phyloP scores from a whole-genome alignment of 192 early-diverging fungal species.

The Allomyces arbusculus region DNA sequence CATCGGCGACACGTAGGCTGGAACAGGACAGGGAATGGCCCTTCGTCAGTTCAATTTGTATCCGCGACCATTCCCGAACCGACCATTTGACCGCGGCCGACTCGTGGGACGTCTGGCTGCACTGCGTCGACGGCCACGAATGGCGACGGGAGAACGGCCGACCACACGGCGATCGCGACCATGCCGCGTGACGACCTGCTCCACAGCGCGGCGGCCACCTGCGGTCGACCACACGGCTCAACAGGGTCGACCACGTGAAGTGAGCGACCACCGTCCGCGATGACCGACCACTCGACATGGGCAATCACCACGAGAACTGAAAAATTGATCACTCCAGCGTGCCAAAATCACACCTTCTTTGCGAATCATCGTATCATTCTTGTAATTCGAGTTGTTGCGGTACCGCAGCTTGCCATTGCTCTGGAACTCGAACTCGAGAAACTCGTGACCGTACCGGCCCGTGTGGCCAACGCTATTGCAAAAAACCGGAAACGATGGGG shows the following conservation, averaged over 20 bases:
- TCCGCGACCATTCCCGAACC: too few relatives aligned
- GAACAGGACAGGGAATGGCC: background rate
- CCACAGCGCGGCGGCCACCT: too few relatives aligned
- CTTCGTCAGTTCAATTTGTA: too few relatives aligned
- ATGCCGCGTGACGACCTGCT: too few relatives aligned
- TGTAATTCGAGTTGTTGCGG: constrained; percentile 95
- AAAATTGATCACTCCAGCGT: constrained; percentile 1
- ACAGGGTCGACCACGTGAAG: background rate
- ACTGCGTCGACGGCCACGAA: too few relatives aligned
- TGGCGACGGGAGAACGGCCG: too few relatives aligned
- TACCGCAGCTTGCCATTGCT: constrained; percentile 74
- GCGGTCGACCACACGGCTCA: background rate
- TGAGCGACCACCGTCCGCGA: background rate
- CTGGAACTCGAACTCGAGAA: constrained; percentile 89
- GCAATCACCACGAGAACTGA: constrained; percentile 1
- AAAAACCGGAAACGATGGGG: too few relatives aligned
- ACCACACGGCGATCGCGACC: too few relatives aligned
- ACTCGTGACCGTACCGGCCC: constrained; percentile 96
- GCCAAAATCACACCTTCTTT: constrained; percentile 48
- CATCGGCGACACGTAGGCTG: constrained; percentile 55
- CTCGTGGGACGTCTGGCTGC: too few relatives aligned
- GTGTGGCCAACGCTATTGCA: constrained; percentile 56
- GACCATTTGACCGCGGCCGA: too few relatives aligned
- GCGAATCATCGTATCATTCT: constrained; percentile 85
- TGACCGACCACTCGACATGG: background rate